These are phyloP conservation scores for Heritiera fomes DNA, from an alignment of 345 rosid species.

Conservation along the genomic window DNA sequence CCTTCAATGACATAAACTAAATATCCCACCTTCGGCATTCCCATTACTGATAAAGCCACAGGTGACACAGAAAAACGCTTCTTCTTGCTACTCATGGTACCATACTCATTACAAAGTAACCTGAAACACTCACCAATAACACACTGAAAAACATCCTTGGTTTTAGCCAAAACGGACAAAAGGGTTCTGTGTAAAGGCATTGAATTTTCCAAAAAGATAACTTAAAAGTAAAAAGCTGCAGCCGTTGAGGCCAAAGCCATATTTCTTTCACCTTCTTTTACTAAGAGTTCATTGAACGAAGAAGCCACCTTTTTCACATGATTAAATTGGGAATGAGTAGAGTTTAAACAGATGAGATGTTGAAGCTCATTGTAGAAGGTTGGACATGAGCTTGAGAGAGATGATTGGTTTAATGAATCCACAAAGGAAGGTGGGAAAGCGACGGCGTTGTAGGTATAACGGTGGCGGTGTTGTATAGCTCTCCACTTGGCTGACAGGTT, in stretches of 20 bases:
- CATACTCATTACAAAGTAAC: constrained; percentile 64
- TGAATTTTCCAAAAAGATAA: constrained; percentile 82
- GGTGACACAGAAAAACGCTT: constrained; percentile 78
- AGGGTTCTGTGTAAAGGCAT: constrained; percentile 71
- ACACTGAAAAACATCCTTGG: constrained; percentile 42
- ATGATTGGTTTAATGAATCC: constrained; percentile 45
- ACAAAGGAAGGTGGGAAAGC: constrained; percentile 57
- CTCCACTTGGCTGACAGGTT: constrained; percentile 96
- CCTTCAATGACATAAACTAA: constrained; percentile 72
- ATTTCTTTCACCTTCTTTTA: constrained; percentile 28
- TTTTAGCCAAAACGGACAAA: constrained; percentile 66
- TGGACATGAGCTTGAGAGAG: constrained; percentile 36
- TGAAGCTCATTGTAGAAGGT: constrained; percentile 50
- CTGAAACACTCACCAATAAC: constrained; percentile 56
- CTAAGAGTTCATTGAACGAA: constrained; percentile 51
- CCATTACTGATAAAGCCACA: constrained; percentile 78
- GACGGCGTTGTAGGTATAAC: constrained; percentile 84
- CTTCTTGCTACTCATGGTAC: constrained; percentile 38
- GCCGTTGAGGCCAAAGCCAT: constrained; percentile 35
- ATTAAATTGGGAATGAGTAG: constrained; percentile 68
- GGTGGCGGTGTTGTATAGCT: constrained; percentile 94
- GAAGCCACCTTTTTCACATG: constrained; percentile 68
- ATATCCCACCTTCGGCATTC: constrained; percentile 84
- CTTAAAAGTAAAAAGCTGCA: constrained; percentile 58
- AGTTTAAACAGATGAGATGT: constrained; percentile 62